phyloP scores from a whole-genome alignment of 2,329 filamentous ascomycete species.

The Didymella keratinophila region DNA sequence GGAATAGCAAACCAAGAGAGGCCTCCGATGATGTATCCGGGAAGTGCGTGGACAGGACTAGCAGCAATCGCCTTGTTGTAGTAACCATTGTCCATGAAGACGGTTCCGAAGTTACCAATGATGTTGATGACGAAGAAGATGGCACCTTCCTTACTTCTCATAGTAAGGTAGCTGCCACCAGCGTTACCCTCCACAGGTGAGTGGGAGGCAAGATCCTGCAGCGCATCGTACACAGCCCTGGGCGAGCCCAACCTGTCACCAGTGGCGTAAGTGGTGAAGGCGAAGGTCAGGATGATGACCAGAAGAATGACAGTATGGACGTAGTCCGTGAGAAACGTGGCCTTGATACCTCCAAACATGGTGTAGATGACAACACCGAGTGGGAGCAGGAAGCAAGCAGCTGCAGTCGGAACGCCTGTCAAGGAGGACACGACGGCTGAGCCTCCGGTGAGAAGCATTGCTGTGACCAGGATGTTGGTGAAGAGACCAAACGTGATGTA shows the following conservation, averaged over 20 bases:
- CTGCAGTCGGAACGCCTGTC: conserved; percentile 75
- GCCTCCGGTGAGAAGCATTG: conserved; percentile 87
- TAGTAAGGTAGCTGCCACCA: conserved; percentile 83
- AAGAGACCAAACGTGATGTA: conserved; percentile 83
- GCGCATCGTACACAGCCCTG: conserved; percentile 76
- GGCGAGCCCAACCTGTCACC: conserved; percentile 77
- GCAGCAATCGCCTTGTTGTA: conserved; percentile 95
- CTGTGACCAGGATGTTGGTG: conserved; percentile 85
- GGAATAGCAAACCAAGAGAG: conserved; percentile 58
- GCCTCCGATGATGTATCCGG: conserved; percentile 63
- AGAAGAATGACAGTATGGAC: conserved; percentile 85
- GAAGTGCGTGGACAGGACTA: conserved; percentile 81
- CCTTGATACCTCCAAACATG: conserved; percentile 76
- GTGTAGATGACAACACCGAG: conserved; percentile 84
- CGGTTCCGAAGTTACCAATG: conserved; percentile 82
- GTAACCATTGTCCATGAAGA: conserved; percentile 82
- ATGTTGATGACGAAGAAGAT: conserved; percentile 94
- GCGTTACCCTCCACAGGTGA: conserved; percentile 83
- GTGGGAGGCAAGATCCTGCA: conserved; percentile 70
- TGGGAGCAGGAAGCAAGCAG: conserved; percentile 83
- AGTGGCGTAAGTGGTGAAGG: conserved; percentile 81
- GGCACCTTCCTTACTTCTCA: conserved; percentile 79
- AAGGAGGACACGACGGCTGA: conserved; percentile 65
- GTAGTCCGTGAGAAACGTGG: conserved; percentile 75
- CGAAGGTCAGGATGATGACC: conserved; percentile 84